phyloP scores from a whole-genome alignment of 495 filamentous ascomycete species.

The Penicillium verhagenii region DNA sequence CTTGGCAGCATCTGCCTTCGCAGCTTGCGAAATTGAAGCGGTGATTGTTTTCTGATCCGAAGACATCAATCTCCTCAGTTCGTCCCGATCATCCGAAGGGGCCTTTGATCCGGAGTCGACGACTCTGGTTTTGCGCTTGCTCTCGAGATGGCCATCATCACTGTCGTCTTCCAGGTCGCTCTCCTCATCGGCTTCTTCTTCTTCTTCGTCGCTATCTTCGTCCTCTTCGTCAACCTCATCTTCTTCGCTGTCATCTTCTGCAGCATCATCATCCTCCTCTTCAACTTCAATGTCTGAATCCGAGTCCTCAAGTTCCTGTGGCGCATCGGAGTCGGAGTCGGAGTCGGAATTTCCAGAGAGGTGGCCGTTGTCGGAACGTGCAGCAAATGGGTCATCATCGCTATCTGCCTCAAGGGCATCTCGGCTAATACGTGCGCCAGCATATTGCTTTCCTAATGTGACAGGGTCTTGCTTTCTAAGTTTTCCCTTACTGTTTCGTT shows the following conservation, averaged over 20 bases:
- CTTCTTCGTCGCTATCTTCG: conserved; percentile 32
- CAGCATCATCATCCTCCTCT: conserved; percentile 14
- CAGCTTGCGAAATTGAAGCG: conserved; percentile 67
- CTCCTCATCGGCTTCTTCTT: conserved; percentile 24
- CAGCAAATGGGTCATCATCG: conserved; percentile 47
- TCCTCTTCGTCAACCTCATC: conserved; percentile 4
- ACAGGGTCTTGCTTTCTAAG: conserved; percentile 68
- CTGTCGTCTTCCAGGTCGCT: conserved; percentile 6
- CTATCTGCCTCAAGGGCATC: conserved; percentile 57
- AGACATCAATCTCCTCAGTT: conserved; percentile 66
- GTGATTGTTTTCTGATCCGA: conserved; percentile 70
- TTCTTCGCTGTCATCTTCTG: conserved; percentile 10
- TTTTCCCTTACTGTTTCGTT: conserved; percentile 67
- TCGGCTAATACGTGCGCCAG: conserved; percentile 74
- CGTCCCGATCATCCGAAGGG: conserved; percentile 43
- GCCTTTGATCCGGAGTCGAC: not conserved
- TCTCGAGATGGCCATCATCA: not conserved
- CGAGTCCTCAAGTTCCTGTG: conserved; percentile 1
- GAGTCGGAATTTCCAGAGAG: not conserved
- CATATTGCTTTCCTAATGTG: conserved; percentile 73
- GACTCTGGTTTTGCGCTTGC: not conserved
- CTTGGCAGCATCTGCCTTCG: conserved; percentile 77
- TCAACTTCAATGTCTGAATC: conserved; percentile 17
- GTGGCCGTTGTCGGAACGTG: conserved; percentile 17
- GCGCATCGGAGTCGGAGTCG: conserved; percentile 10